These are phyloP conservation scores for Paecilomyces niveus DNA, from an alignment of 2,329 filamentous ascomycete species.

Conservation along the genomic window DNA sequence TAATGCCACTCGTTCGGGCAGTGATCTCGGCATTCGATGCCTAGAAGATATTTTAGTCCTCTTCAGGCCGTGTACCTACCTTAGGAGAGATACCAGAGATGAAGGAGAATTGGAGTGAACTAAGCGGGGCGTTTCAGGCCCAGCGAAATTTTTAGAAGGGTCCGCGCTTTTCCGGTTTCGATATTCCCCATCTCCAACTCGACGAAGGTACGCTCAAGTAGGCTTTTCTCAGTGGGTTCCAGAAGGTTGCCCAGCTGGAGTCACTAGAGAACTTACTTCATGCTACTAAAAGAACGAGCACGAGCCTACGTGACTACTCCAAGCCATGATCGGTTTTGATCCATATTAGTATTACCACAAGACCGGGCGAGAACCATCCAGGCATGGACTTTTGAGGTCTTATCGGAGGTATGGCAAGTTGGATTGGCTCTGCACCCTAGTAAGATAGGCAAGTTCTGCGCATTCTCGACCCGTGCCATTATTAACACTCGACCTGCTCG, in stretches of 20 bases:
- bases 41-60: neutral
- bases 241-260: neutral
- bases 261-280: neutral
- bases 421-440: neutral
- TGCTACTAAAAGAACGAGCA: neutral
- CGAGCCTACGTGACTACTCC: neutral
- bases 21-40: neutral
- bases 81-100: neutral
- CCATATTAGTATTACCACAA: neutral
- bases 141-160: neutral
- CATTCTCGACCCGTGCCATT: neutral
- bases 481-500: neutral
- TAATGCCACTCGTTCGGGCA: neutral
- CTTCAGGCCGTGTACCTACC: neutral
- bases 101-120: neutral
- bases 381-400: neutral
- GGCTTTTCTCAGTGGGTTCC: neutral
- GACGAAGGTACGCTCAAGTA: neutral
- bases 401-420: neutral
- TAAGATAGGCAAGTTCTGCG: neutral
- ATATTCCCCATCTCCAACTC: neutral
- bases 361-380: neutral
- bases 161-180: neutral
- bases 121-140: neutral
- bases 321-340: neutral